A percentile compares a stretch with the other conserved stretches of the same genome.
phyloP scores from a whole-genome alignment of 2,329 filamentous ascomycete genomes.

The Alternaria panax region DNA sequence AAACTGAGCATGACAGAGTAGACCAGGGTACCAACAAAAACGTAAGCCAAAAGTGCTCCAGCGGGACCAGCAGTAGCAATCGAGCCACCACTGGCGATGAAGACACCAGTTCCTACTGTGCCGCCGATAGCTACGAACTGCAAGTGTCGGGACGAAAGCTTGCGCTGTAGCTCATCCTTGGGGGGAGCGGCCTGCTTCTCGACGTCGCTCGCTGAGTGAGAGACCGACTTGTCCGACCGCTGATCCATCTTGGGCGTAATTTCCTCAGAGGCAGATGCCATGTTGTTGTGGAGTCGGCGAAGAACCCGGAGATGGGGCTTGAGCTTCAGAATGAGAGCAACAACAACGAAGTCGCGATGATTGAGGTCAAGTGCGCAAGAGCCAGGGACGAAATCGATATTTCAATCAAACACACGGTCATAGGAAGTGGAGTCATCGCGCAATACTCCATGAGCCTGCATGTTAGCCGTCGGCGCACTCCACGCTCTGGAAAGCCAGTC shows the following conservation, averaged over 20 bases:
- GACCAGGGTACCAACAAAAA: constrained; percentile 70
- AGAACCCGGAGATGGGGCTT: constrained; percentile 19
- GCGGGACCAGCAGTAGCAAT: constrained; percentile 59
- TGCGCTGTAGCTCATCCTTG: constrained; percentile 44
- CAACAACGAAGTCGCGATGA: constrained; percentile 23
- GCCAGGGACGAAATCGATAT: constrained; percentile 27
- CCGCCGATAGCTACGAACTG: constrained; percentile 52
- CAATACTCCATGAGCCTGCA: constrained; percentile 23
- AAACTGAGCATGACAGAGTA: constrained; percentile 74
- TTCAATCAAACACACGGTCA: constrained; percentile 26
- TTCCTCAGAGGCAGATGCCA: constrained; percentile 34
- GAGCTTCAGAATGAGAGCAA: constrained; percentile 15
- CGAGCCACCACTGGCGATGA: constrained; percentile 59
- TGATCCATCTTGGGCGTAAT: constrained; percentile 40
- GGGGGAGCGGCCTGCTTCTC: constrained; percentile 45
- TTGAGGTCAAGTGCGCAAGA: constrained; percentile 22
- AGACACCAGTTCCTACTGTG: constrained; percentile 62
- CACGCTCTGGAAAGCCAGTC: constrained; percentile 33
- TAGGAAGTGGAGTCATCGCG: constrained; percentile 28
- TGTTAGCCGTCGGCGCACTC: constrained; percentile 36
- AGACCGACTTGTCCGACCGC: constrained; percentile 41
- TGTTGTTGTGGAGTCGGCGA: constrained; percentile 19
- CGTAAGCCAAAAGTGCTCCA: constrained; percentile 57
- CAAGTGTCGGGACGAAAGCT: constrained; percentile 48
- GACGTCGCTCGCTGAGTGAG: constrained; percentile 40